Evolutionary conservation across 2,329 filamentous ascomycete species (phyloP), one percentile per base, ranked within the genome.

Genomic region (Penicillium carneum): DNA sequence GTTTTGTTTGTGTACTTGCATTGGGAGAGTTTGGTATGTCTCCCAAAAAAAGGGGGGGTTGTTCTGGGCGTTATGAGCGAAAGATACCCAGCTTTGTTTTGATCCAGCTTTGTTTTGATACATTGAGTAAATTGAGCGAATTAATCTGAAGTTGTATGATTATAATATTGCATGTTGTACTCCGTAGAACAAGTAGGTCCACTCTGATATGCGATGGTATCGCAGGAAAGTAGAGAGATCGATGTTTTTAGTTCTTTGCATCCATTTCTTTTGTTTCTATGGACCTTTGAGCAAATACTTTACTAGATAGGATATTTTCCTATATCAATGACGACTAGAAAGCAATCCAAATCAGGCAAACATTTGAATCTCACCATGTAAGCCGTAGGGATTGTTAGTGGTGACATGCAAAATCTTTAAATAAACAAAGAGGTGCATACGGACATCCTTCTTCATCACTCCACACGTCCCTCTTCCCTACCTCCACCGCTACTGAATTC

Each of bases 41-140:
- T 41, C 50, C 31, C 2, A 12, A 36, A 36, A 9, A 29, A 43
- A 51, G 31, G 11, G 23, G 23, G n/a, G 9, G 54, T 50, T 43
- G 49, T 59, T 55, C 12, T 34, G 18, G 16, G 38, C 26, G 36
- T 55, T 55, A 14, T 16, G 49, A 53, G 55, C 55, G 47, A 45
- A 58, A 47, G 57, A 59, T 59, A 59, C 57, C 57, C 57, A 36
- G 12, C 31, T 20, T 51, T 31, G 31, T 54, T 54, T 38, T 46
- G 20, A 33, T 34, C 20, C 20, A 36, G 12, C 29, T 20, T 50
- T 31, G 31, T 53, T 54, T 38, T 46, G 20, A 33, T 34, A 34
- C 11, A 41, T 43, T 39, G 34, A 57, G 41, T 34, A 34, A 11
- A 42, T 43, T 39, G 34, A 57, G 41, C 51, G 11, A 14, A 31